Base-by-base conservation (phyloP, 2,329 filamentous ascomycete species). In the Juglanconis juglandina region DNA sequence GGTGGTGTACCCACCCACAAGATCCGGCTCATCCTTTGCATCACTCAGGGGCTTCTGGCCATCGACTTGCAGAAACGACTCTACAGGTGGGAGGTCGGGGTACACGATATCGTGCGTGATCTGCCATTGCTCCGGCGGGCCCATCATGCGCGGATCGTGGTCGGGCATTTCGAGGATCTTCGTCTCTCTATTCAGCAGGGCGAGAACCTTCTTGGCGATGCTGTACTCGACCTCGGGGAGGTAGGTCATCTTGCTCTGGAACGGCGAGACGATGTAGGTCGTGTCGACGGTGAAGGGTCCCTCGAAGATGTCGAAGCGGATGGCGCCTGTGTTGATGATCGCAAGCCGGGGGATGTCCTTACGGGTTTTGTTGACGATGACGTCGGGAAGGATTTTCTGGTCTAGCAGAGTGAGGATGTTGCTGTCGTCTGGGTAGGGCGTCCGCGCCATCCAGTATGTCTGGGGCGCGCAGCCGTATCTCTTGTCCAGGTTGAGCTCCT, bases 271-370 rank as follows among this genome's bases (percentile, higher is more conserved):
- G 44, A 94, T 88, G 70, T 87, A 98, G 0, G 90, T 91, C 4
- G 88, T 89, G 71, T 99, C 95, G 44, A 87, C 86, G 0, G 95
- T 98, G 70, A 98, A 98, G 0, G 88, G 80, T 0, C 95, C 95
- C 72, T 94, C 87, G 80, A 97, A 96, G 63, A 99, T 90, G 72
- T 99, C 95, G 73, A 98, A 99, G 49, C 95, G 90, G 66, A 99
- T 87, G 3, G 90, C 91, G 33, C 95, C 95, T 0, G 91, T 96
- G 74, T 99, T 99, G 59, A 90, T 81, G 54, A 98, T 85, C 35
- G 88, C 87, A 10, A 98, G 76, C 6, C 85, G 83, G 9, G 92
- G 82, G 46, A 83, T 80, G 59, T 87, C 80, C 32, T 81, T 78
- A 4, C 88, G 81, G 37, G 80, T 76, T 46, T 83, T 70, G 58